Conservation (phyloP, 2,329 filamentous ascomycete species). For the Akanthomyces muscarius region DNA sequence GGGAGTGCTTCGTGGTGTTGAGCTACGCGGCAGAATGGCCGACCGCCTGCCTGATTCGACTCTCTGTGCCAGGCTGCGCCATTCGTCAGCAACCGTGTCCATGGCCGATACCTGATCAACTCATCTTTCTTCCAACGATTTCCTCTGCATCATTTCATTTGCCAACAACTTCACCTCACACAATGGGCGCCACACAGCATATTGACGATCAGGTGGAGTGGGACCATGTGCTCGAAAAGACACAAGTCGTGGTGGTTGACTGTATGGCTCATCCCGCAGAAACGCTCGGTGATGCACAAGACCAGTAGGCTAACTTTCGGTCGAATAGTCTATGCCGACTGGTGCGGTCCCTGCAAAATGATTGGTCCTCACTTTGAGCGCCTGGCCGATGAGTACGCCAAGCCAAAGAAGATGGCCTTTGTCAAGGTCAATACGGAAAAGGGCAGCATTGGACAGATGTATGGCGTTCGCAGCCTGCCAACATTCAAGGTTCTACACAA, state of each 20-base stretch:
- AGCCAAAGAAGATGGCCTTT: slow-evolving; percentile 80
- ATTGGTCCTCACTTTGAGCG: slow-evolving; percentile 87
- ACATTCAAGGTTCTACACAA: slow-evolving; percentile 90
- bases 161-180: background rate
- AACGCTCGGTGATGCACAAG: background rate
- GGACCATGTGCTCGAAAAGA: slow-evolving; percentile 16
- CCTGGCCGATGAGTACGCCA: slow-evolving; percentile 73
- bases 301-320: slow-evolving; percentile 23
- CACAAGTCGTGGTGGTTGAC: slow-evolving; percentile 17
- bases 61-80: background rate
- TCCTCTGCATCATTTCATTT: background rate
- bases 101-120: background rate
- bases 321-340: slow-evolving; percentile 80
- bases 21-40: background rate
- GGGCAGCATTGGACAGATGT: slow-evolving; percentile 68
- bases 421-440: slow-evolving; percentile 87
- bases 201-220: slow-evolving; percentile 16
- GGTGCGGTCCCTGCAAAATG: slow-evolving; percentile 90
- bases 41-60: slow-evolving; percentile 8
- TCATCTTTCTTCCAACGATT: background rate
- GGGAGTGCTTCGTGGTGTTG: background rate
- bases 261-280: slow-evolving; percentile 8
- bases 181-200: slow-evolving; percentile 1
- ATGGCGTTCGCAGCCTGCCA: slow-evolving; percentile 83
- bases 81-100: slow-evolving; percentile 17